Base-by-base conservation (phyloP, 495 filamentous ascomycete species). In the Usnea hakonensis region DNA sequence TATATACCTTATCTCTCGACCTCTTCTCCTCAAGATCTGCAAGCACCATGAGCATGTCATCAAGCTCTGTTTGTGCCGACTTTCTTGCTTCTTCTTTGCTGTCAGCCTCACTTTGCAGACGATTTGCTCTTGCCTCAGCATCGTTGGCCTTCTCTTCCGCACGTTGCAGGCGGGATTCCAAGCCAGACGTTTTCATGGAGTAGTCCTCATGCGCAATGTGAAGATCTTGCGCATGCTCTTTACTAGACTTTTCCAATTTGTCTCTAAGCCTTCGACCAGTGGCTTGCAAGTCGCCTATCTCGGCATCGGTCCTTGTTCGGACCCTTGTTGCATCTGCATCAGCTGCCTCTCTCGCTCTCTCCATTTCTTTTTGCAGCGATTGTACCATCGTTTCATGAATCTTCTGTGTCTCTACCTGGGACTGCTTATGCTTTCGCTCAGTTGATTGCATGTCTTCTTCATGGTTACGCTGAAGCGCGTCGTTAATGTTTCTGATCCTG, bases 11-110 rank as follows among this genome's bases (percentile, higher is more conserved):
- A 68, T 94, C 91, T 61, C 83, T 83, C 13, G 80, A 77, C 62
- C 87, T 78, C 78, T 93, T 95, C 55, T 91, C 87, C 72, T 95
- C 90, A n/a, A 94, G 67, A 68, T 95, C 90, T n/a, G 83, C 87
- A 72, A 95, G 88, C 37, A 95, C 85, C 78, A 94, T 88, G 41
- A 95, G 75, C 67, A 95, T 77, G 73, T 95, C 90, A 66, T 95
- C 90, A 36, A 92, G 74, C 70, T 94, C 90, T 19, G 77, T 74
- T 68, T 93, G 89, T 28, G 79, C 80, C 26, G 83, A 74, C 59
- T 82, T 77, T 53, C 82, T 82, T 64, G 87, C 83, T 66, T 85
- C 82, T 68, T 90, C 87, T 67, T 84, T 87, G 61, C 81, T 73
- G 40, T 76, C 72, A 23, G 74, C 21, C 8, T 74, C 67, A 21